Evolutionary conservation across 768 basidiomycete species (phyloP).

Genomic region (Lenzites betulinus): DNA sequence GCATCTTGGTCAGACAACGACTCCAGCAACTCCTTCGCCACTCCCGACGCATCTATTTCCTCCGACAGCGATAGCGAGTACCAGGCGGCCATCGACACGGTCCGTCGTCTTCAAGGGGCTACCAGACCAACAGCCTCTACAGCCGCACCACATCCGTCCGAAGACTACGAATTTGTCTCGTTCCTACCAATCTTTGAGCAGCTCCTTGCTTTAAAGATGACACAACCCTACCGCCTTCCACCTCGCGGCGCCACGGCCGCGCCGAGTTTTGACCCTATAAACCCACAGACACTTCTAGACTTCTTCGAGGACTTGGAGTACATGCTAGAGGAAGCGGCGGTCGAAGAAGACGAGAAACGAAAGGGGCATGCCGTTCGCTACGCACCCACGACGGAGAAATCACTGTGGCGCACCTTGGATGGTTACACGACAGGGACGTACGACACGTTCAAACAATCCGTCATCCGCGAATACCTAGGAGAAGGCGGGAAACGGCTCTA

Average conservation of each 20-base stretch:
- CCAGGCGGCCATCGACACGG: not conserved
- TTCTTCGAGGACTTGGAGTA: constrained; percentile 18
- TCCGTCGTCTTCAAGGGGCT: not conserved
- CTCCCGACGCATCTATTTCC: not conserved
- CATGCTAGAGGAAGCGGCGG: constrained; percentile 1
- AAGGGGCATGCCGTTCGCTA: constrained; percentile 12
- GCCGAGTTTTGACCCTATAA: constrained; percentile 5
- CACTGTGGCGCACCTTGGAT: not conserved
- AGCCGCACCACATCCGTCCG: not conserved
- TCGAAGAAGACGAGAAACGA: not conserved
- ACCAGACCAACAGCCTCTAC: not conserved
- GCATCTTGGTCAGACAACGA: not conserved
- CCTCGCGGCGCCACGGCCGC: constrained; percentile 7
- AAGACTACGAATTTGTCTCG: not conserved
- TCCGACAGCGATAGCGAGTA: not conserved
- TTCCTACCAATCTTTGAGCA: constrained; percentile 1
- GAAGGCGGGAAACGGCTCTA: constrained; percentile 20
- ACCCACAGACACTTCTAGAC: constrained; percentile 8
- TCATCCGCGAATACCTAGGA: constrained; percentile 30
- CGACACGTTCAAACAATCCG: constrained; percentile 26
- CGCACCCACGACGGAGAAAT: not conserved
- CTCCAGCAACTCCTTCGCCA: not conserved
- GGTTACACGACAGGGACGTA: constrained; percentile 11
- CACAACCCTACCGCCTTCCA: constrained; percentile 5
- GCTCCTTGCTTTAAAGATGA: not conserved